Evolutionary conservation across 2,329 filamentous ascomycete species (phyloP), one percentile per base, ranked within the genome.

Genomic region (Fusarium veterinarium): DNA sequence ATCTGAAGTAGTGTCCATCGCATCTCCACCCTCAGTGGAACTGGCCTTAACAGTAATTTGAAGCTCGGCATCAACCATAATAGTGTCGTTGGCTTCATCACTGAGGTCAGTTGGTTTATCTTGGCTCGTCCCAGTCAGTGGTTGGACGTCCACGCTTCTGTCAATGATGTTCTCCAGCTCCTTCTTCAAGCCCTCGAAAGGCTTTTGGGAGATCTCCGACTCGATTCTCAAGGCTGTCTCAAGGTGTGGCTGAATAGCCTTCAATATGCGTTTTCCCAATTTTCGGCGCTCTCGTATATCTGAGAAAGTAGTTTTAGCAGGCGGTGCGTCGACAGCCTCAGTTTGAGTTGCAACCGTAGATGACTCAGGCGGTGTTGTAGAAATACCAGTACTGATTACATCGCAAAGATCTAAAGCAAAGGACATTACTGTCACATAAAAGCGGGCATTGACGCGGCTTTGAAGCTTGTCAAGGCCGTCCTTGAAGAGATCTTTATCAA

Each of bases 231-330:
- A 83, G 1, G 94, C 94, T 60, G 89, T 87, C 80, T 97, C 93
- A 6, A 97, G 85, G 48, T 91, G 87, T 19, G 93, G 91, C 79
- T 97, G 93, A 37, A 97, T 88, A 2, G 91, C 90, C 80, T 94
- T 97, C 73, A 97, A 88, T 69, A 98, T 97, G 31, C 95, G 90
- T 82, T 97, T 97, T 30, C 93, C 94, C n/a, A 97, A 85, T 75
- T 92, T 93, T 77, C 93, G 93, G 69, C 93, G 91, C 75, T 97
- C 93, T 64, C 93, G 93, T 67, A 94, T 90, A 76, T 97, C 94
- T 66, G 82, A 84, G 81, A 83, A 91, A 77, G 80, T 86, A 77
- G 82, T 84, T 81, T 84, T 91, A 71, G 72, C 83, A 75, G 76
- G 86, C 72, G 78, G 92, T 80, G 58, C 86, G 84, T 80, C 88